Base-by-base conservation (phyloP, 108 stramenopile species). In the Conticribra weissflogii region DNA sequence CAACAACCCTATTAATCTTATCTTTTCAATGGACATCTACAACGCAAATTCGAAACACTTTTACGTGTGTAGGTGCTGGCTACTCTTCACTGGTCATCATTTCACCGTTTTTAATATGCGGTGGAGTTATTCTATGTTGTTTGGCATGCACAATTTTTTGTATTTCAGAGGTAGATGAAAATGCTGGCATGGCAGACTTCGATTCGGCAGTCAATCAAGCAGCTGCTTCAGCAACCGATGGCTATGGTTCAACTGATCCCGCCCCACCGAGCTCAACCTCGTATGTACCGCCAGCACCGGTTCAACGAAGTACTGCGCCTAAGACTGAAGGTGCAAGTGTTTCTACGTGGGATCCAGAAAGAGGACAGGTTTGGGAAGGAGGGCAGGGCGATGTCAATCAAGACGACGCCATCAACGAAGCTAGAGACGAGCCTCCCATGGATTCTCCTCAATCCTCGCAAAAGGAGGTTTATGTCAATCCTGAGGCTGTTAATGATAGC, bases 131-230 rank as follows among this genome's bases (percentile, higher is more conserved):
- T 33, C 64, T 95, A 1, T 88, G 81, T 50, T 91, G 91, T 59
- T 65, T 93, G 25, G 90, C 87, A 2, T 90, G 83, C 59, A 89
- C 88, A 3, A 96, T 93, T 36, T 96, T 93, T 69, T 90, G 93
- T 47, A 83, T 91, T 52, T 69, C 88, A 3, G 93, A 83, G 41
- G 81, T 78, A 3, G 74, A 75, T 52, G 81, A 82, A 22, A 71
- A 68, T 63, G 81, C 74, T 9, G 81, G 77, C 17, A 74, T 78
- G 54, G 72, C 54, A 9, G 77, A 78, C 3, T 78, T 76, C 63
- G 77, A 78, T 34, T 48, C 77, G 2, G 71, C 62, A 28, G 76
- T 74, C 16, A 60, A 68, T 17, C 60, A 63, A 48, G 80, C 80
- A 19, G 64, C 72, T 19, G 63, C 70, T 9, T 18, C 47, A 12